Percentiles rank a stretch among this genome's conserved stretches.
phyloP scores from a whole-genome alignment of 2,329 filamentous ascomycete species.

The Salinomyces thailandicus region DNA sequence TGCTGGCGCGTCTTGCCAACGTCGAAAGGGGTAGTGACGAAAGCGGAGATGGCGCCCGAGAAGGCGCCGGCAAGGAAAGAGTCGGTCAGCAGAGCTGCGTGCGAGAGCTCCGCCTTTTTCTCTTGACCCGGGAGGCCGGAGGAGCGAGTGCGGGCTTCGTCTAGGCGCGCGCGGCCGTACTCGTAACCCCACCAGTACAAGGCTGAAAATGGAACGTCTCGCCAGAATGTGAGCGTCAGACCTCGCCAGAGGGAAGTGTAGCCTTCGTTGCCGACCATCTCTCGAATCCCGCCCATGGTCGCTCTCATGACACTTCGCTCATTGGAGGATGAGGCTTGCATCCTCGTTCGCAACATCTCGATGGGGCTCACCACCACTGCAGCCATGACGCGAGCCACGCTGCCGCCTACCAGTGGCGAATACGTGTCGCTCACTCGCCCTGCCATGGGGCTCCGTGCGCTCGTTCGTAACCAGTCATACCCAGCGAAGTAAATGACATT shows the following conservation, averaged over 20 bases:
- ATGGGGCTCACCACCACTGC: conserved; percentile 79
- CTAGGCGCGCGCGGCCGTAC: conserved; percentile 60
- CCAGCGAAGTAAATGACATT: conserved; percentile 99
- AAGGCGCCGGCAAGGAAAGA: conserved; percentile 78
- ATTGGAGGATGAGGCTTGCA: conserved; percentile 51
- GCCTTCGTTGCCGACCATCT: conserved; percentile 69
- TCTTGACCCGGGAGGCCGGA: conserved; percentile 17
- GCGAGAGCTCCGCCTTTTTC: conserved; percentile 46
- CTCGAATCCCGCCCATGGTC: conserved; percentile 62
- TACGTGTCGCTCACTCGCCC: conserved; percentile 54
- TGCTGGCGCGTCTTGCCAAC: conserved; percentile 95
- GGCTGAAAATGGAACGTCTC: conserved; percentile 92
- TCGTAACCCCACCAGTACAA: conserved; percentile 99
- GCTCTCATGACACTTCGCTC: conserved; percentile 62
- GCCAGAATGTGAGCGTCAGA: conserved; percentile 82
- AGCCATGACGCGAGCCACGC: conserved; percentile 65
- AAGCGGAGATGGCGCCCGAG: conserved; percentile 74
- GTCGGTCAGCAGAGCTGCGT: conserved; percentile 69
- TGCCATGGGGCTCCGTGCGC: conserved; percentile 59
- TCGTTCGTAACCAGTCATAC: conserved; percentile 85
- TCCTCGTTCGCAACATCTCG: conserved; percentile 84
- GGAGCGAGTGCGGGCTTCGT: conserved; percentile 51
- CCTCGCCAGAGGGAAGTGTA: conserved; percentile 83
- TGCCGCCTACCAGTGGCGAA: conserved; percentile 70
- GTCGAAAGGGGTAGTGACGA: conserved; percentile 90